Percentiles rank a stretch among this genome's conserved stretches.
Evolutionary conservation across 2,329 filamentous ascomycete genomes (phyloP).

Genomic region (Ophiostoma ips): DNA sequence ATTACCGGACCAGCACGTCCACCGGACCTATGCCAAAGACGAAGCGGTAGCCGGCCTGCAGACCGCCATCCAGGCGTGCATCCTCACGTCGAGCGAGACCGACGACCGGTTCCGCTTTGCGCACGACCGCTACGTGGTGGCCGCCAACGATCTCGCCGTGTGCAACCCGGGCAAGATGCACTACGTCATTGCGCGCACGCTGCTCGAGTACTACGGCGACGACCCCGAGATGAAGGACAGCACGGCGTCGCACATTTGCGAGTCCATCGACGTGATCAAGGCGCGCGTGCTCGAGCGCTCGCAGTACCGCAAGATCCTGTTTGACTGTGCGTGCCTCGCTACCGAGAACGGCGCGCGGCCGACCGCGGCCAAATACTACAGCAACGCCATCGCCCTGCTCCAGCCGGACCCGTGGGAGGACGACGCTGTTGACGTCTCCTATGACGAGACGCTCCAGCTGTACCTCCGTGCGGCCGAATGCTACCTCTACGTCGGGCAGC

Average conservation of each 20-base stretch:
- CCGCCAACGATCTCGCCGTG: constrained; percentile 55
- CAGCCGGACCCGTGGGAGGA: constrained; percentile 69
- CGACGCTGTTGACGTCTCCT: constrained; percentile 55
- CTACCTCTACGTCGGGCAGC: constrained; percentile 63
- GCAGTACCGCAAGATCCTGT: constrained; percentile 61
- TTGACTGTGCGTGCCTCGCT: constrained; percentile 63
- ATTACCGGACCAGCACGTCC: constrained; percentile 19
- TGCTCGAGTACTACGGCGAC: constrained; percentile 55
- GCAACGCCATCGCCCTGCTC: constrained; percentile 61
- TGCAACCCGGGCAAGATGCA: constrained; percentile 69
- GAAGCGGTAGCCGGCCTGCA: constrained; percentile 71
- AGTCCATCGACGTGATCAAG: constrained; percentile 63
- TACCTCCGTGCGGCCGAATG: constrained; percentile 72
- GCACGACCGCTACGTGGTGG: constrained; percentile 76
- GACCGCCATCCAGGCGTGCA: constrained; percentile 62
- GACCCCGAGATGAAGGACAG: constrained; percentile 54
- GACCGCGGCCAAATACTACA: constrained; percentile 72
- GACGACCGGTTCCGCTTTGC: constrained; percentile 82
- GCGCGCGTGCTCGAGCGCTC: constrained; percentile 43
- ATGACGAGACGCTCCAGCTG: constrained; percentile 72
- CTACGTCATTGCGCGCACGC: constrained; percentile 69
- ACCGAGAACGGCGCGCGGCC: constrained; percentile 70
- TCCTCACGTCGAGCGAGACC: constrained; percentile 67
- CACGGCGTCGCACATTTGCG: constrained; percentile 69
- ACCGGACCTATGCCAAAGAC: constrained; percentile 43